These are phyloP conservation scores for Sanguinoderma infundibulare DNA, from an alignment of 1,284 basidiomycete species.

Conservation along the genomic window DNA sequence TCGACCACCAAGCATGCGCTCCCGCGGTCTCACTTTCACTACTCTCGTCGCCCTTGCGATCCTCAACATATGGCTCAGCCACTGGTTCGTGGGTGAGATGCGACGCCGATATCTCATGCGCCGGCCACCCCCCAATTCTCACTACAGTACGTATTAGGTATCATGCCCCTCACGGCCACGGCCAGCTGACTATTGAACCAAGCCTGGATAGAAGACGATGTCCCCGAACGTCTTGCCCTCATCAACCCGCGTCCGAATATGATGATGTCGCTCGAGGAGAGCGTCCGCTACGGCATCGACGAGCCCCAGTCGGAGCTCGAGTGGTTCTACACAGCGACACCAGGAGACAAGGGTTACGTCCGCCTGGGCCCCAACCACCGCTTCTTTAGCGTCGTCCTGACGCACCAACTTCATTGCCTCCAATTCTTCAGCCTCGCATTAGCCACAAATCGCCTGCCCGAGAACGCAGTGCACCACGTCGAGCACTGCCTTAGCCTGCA, in stretches of 20 bases:
- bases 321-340: conserved; percentile 35
- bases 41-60: neutral
- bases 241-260: conserved; percentile 7
- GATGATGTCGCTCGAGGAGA: conserved; percentile 18
- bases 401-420: conserved; percentile 45
- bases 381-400: conserved; percentile 39
- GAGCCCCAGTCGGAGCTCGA: conserved; percentile 29
- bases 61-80: neutral
- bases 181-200: neutral
- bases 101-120: neutral
- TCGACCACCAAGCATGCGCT: neutral
- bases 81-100: neutral
- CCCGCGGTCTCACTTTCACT: neutral
- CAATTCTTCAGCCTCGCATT: conserved; percentile 27
- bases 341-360: conserved; percentile 34
- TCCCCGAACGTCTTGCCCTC: conserved; percentile 12
- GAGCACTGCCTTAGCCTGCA: conserved; percentile 28
- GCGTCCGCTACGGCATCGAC: conserved; percentile 29
- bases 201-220: conserved; percentile 21
- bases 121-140: conserved; percentile 9
- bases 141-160: conserved; percentile 7
- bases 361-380: conserved; percentile 36
- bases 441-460: conserved; percentile 2
- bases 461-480: conserved; percentile 7
- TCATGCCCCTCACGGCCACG: too few species aligned